Conservation (phyloP, 2,329 filamentous ascomycete genomes). For the Massarina eburnea region DNA sequence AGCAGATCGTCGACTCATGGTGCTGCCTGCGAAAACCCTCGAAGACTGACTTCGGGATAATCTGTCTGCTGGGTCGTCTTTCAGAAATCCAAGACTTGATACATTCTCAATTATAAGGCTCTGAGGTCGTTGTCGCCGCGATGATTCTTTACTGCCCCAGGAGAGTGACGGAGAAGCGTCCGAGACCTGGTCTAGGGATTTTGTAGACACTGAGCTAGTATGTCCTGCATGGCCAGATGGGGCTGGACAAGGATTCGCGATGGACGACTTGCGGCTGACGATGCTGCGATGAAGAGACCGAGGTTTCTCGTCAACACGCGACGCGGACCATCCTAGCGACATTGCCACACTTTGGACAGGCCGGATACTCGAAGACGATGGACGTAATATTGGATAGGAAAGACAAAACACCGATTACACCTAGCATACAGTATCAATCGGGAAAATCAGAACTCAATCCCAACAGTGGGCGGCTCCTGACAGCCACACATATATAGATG, state of each 20-base stretch:
- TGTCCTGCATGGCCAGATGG: slow-evolving; percentile 1
- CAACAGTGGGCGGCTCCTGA: slow-evolving; percentile 23
- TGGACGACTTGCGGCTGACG: slow-evolving; percentile 21
- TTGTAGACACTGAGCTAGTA: slow-evolving; percentile 7
- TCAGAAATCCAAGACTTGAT: slow-evolving; percentile 1
- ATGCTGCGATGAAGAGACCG: slow-evolving; percentile 16
- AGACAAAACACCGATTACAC: slow-evolving; percentile 14
- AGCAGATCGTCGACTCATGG: slow-evolving; percentile 14
- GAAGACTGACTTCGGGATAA: neutral
- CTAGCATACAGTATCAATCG: slow-evolving; percentile 18
- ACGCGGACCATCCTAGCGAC: slow-evolving; percentile 15
- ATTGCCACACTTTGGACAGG: slow-evolving; percentile 15
- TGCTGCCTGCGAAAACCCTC: neutral
- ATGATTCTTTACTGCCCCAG: neutral
- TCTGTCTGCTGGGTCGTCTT: neutral
- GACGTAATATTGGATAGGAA: slow-evolving; percentile 4
- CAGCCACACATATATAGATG: slow-evolving; percentile 21
- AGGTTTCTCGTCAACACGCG: slow-evolving; percentile 16
- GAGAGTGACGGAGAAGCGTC: slow-evolving; percentile 5
- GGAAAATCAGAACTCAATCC: slow-evolving; percentile 9
- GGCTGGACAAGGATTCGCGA: slow-evolving; percentile 5
- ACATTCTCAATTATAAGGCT: slow-evolving; percentile 1
- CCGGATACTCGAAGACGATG: neutral
- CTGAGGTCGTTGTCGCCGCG: neutral
- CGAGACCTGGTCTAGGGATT: slow-evolving; percentile 9